Evolutionary conservation across 495 filamentous ascomycete genomes (phyloP).

Genomic region (Hypoxylon lienhwacheense): DNA sequence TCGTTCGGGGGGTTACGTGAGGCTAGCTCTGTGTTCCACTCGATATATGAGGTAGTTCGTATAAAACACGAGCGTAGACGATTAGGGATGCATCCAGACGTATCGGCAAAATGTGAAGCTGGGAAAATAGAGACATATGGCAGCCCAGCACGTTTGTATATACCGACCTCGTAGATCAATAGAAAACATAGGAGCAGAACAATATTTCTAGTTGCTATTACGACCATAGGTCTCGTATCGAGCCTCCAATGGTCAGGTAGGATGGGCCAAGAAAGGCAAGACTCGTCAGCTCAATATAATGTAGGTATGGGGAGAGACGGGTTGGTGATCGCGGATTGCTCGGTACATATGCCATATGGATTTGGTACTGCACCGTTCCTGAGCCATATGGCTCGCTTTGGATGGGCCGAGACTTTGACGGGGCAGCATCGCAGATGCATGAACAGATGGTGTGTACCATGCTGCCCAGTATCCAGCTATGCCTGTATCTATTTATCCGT

Average conservation of each 20-base stretch:
- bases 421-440: conserved; percentile 19
- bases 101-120: conserved; percentile 21
- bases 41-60: conserved; percentile 10
- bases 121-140: conserved; percentile 15
- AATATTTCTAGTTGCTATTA: too few relatives aligned
- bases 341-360: conserved; percentile 23
- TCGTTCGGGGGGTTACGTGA: background rate
- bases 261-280: conserved; percentile 14
- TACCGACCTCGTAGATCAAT: conserved; percentile 9
- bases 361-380: conserved; percentile 9
- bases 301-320: conserved; percentile 21
- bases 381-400: conserved; percentile 18
- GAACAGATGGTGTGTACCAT: too few relatives aligned
- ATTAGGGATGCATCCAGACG: conserved; percentile 13
- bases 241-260: background rate
- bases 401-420: conserved; percentile 6
- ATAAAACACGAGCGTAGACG: conserved; percentile 10
- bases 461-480: too few relatives aligned
- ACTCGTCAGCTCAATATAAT: conserved; percentile 34
- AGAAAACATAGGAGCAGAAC: background rate
- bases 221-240: too few relatives aligned
- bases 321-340: conserved; percentile 26
- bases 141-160: too few relatives aligned
- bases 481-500: conserved; percentile 37
- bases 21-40: background rate